A percentile compares a stretch with the other conserved stretches of the same genome.
Evolutionary conservation across 495 filamentous ascomycete genomes (phyloP).

Genomic region (Xylaria intraflava): DNA sequence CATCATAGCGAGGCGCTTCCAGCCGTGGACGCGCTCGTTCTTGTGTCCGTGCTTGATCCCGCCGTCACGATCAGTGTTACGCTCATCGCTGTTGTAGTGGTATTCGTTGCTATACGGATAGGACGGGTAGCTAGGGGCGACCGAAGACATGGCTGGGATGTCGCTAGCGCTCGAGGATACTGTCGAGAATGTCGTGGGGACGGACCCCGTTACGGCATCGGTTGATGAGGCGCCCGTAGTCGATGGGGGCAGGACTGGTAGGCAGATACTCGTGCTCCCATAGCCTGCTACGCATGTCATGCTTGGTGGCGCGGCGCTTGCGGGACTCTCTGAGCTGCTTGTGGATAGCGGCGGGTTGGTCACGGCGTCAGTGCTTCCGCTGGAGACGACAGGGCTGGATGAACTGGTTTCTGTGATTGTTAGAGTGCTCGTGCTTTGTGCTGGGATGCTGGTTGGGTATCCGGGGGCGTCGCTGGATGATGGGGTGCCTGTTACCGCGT

Average conservation of each 20-base stretch:
- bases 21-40: not conserved
- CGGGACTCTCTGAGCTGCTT: not conserved
- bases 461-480: not conserved
- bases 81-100: not conserved
- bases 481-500: conserved; percentile 3
- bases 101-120: not conserved
- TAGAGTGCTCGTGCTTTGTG: conserved; percentile 5
- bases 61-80: not conserved
- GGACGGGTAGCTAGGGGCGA: not conserved
- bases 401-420: not conserved
- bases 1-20: not conserved
- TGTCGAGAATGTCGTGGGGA: conserved; percentile 4
- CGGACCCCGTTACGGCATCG: not conserved
- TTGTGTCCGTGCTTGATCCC: not conserved
- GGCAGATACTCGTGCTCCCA: not conserved
- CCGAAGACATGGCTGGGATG: not conserved
- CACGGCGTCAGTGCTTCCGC: conserved; percentile 12
- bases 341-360: conserved; percentile 7
- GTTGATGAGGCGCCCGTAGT: not conserved
- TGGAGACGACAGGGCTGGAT: conserved; percentile 7
- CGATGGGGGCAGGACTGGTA: not conserved
- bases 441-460: conserved; percentile 9
- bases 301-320: not conserved
- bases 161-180: not conserved
- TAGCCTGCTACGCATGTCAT: conserved; percentile 4